Base-by-base conservation (phyloP, 768 basidiomycete genomes). In the Pisolithus sp. region DNA sequence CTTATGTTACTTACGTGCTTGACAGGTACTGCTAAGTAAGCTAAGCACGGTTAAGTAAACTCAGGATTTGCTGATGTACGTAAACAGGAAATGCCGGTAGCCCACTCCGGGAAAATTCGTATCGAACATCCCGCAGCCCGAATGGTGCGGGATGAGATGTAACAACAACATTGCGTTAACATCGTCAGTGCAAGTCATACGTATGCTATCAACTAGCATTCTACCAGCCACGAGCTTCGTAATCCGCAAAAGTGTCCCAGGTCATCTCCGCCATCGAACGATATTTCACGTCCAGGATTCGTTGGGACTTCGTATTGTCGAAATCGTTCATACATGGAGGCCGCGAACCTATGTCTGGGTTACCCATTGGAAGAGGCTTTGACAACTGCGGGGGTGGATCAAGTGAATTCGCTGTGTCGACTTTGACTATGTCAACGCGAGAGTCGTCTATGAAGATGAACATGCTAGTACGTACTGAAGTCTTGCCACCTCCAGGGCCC, bases 161-260 rank as follows among this genome's bases (percentile, higher is more conserved):
- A 30, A 30, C 30, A 30, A 8, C 7, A 30, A 8, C 8, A 2
- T 30, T 34, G 12, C 5, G 26, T 7, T 26, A 26, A 26, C 26
- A 26, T 4, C 7, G 26, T 26, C 26, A 7, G 4, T 26, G 4
- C 1, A 26, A 1, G 26, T 4, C 5, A 2, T 26, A 26, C 26
- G 26, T 26, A 4, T 26, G 7, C 26, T 26, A 26, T 13, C 15
- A 13, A 34, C 34, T 34, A 34, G 34, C 13, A 34, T 34, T 34
- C 18, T 61, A 71, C 76, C 74, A 78, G 1, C 73, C 72, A 23
- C 69, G 67, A n/a, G 56, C 59, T 58, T 72, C 72, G 48, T 71
- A 77, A 54, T 78, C 75, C 8, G 62, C 66, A 36, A 79, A 49
- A 6, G 63, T 68, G 53, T 76, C 79, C 49, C 53, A 68, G 8